Evolutionary conservation across 2,329 filamentous ascomycete species (phyloP).

Genomic region (Fusarium compactum): DNA sequence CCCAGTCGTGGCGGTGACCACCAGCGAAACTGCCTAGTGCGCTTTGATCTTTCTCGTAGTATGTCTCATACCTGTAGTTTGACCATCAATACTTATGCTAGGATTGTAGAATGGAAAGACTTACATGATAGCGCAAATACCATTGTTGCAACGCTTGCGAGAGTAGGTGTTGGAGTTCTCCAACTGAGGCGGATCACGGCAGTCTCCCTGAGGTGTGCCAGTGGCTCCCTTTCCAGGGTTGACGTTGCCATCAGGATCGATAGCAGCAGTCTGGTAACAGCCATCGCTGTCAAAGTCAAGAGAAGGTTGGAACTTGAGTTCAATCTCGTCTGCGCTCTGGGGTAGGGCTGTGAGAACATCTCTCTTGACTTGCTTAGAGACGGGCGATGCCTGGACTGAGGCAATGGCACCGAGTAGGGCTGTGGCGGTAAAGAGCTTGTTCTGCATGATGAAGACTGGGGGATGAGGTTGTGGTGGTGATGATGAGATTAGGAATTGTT

Average conservation of each 20-base stretch:
- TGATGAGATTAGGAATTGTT: not conserved
- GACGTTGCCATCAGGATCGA: slow-evolving; percentile 52
- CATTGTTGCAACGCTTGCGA: slow-evolving; percentile 52
- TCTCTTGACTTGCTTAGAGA: slow-evolving; percentile 34
- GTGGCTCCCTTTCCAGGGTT: slow-evolving; percentile 47
- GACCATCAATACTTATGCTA: not conserved
- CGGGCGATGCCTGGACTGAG: slow-evolving; percentile 33
- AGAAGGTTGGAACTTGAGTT: slow-evolving; percentile 53
- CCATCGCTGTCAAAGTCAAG: slow-evolving; percentile 57
- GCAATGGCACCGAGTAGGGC: slow-evolving; percentile 37
- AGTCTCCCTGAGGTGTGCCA: slow-evolving; percentile 47
- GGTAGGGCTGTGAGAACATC: slow-evolving; percentile 50
- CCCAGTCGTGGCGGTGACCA: slow-evolving; percentile 59
- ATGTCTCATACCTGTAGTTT: slow-evolving; percentile 49
- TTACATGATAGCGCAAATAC: slow-evolving; percentile 50
- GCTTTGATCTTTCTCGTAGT: slow-evolving; percentile 60
- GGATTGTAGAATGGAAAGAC: rapidly evolving
- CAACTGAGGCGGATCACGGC: slow-evolving; percentile 49
- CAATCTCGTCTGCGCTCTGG: slow-evolving; percentile 49
- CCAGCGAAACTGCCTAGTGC: slow-evolving; percentile 48
- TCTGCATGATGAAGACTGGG: slow-evolving; percentile 27
- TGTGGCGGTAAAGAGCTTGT: slow-evolving; percentile 24
- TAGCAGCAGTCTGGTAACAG: slow-evolving; percentile 62
- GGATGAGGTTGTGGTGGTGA: not conserved
- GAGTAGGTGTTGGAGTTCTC: slow-evolving; percentile 51